Evolutionary conservation across 2,329 filamentous ascomycete species (phyloP).

Genomic region (Plectosphaerella plurivora): DNA sequence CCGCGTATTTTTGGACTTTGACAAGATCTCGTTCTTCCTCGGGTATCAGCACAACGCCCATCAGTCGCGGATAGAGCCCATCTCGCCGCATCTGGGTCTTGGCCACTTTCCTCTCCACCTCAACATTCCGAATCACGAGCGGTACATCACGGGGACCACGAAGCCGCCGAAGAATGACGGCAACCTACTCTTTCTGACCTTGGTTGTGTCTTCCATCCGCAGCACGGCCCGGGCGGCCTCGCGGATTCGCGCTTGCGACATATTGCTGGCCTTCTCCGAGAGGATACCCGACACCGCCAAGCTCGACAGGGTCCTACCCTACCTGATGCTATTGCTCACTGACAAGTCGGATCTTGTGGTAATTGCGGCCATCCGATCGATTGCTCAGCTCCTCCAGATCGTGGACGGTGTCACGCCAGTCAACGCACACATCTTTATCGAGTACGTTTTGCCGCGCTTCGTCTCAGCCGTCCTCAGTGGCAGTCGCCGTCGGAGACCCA

Average conservation of each 20-base stretch:
- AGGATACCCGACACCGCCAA: constrained; percentile 92
- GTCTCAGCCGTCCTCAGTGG: constrained; percentile 46
- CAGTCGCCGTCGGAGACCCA: constrained; percentile 51
- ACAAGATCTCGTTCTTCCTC: constrained; percentile 94
- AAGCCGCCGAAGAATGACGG: constrained; percentile 74
- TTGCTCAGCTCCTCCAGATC: constrained; percentile 83
- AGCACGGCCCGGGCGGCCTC: constrained; percentile 88
- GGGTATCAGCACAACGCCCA: constrained; percentile 41
- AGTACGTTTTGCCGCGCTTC: constrained; percentile 64
- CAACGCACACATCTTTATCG: constrained; percentile 65
- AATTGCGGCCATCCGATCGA: constrained; percentile 76
- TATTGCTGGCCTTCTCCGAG: constrained; percentile 88
- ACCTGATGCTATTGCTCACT: constrained; percentile 75
- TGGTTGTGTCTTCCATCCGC: constrained; percentile 82
- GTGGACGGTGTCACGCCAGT: constrained; percentile 82
- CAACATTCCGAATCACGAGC: constrained; percentile 81
- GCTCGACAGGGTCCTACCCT: constrained; percentile 86
- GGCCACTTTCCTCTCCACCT: constrained; percentile 75
- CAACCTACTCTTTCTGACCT: constrained; percentile 83
- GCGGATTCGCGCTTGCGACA: constrained; percentile 81
- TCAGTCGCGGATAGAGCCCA: constrained; percentile 20
- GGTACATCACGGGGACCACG: constrained; percentile 57
- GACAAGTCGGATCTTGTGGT: constrained; percentile 83
- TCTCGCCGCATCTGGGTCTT: constrained; percentile 46
- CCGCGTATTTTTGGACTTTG: constrained; percentile 88